Evolutionary conservation across 1,139 yeast genomes (phyloP).

Genomic region (Lodderomyces theae): DNA sequence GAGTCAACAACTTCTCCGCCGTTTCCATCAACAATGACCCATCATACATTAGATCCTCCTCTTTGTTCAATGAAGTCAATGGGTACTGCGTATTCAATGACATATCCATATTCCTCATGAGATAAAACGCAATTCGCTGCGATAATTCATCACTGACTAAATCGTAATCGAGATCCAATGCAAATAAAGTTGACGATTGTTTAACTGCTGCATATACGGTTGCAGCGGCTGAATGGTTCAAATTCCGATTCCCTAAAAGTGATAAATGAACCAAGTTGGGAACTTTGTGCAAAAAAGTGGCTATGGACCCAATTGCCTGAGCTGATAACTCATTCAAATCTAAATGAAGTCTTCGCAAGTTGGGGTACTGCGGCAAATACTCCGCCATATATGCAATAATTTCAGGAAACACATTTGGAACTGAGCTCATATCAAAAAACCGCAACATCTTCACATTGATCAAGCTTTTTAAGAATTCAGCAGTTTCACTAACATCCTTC

Average conservation of each 20-base stretch:
- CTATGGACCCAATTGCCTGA: conserved; percentile 62
- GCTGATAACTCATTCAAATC: conserved; percentile 68
- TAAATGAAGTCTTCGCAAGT: conserved; percentile 70
- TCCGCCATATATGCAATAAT: conserved; percentile 60
- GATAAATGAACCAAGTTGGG: conserved; percentile 74
- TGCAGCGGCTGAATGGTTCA: conserved; percentile 60
- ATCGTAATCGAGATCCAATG: conserved; percentile 71
- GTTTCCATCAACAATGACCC: conserved; percentile 58
- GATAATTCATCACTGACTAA: conserved; percentile 66
- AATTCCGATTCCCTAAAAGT: conserved; percentile 57
- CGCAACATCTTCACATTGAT: conserved; percentile 55
- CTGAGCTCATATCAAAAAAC: conserved; percentile 73
- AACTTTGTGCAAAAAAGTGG: conserved; percentile 70
- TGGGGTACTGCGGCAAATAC: conserved; percentile 62
- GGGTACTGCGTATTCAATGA: conserved; percentile 43
- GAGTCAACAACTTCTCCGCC: conserved; percentile 56
- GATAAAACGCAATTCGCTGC: conserved; percentile 74
- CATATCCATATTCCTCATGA: conserved; percentile 80
- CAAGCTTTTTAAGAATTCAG: conserved; percentile 50
- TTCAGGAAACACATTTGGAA: conserved; percentile 72
- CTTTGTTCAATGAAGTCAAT: conserved; percentile 16
- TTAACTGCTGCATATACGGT: conserved; percentile 71
- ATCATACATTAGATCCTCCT: conserved; percentile 48
- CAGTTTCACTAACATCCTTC: conserved; percentile 50
- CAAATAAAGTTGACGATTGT: conserved; percentile 59